Evolutionary conservation across 2,329 filamentous ascomycete species (phyloP).

Genomic region (Escovopsis weberi): DNA sequence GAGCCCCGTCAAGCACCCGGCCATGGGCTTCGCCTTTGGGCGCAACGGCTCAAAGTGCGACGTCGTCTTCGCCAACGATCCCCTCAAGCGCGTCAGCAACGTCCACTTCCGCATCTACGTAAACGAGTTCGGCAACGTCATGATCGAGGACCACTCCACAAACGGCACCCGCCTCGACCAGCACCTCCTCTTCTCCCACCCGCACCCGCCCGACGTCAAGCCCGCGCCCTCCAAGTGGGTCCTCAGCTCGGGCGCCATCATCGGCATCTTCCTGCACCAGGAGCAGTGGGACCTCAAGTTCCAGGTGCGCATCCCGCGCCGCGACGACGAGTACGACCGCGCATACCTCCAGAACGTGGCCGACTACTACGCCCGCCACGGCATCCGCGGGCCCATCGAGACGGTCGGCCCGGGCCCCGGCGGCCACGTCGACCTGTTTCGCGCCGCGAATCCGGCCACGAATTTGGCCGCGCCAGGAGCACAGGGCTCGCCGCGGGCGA

Average conservation of each 20-base stretch:
- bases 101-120: slow-evolving; percentile 91
- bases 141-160: slow-evolving; percentile 90
- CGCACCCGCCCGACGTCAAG: slow-evolving; percentile 13
- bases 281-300: slow-evolving; percentile 54
- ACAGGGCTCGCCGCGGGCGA: slow-evolving; percentile 4
- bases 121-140: slow-evolving; percentile 71
- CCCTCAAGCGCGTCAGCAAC: slow-evolving; percentile 68
- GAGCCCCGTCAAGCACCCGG: slow-evolving; percentile 50
- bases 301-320: slow-evolving; percentile 68
- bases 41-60: slow-evolving; percentile 62
- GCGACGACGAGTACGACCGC: slow-evolving; percentile 49
- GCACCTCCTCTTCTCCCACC: slow-evolving; percentile 39
- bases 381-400: slow-evolving; percentile 15
- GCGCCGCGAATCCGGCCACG: slow-evolving; percentile 8
- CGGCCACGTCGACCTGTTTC: slow-evolving; percentile 29
- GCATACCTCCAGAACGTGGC: slow-evolving; percentile 55
- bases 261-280: slow-evolving; percentile 49
- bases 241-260: slow-evolving; percentile 56
- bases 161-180: slow-evolving; percentile 86
- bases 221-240: slow-evolving; percentile 35
- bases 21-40: slow-evolving; percentile 72
- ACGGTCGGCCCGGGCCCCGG: slow-evolving; percentile 33
- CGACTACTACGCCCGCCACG: slow-evolving; percentile 42
- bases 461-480: slow-evolving; percentile 1
- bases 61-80: slow-evolving; percentile 50